Base-by-base conservation (phyloP, 2,329 filamentous ascomycete genomes). In the Pestalotiopsis sp. region DNA sequence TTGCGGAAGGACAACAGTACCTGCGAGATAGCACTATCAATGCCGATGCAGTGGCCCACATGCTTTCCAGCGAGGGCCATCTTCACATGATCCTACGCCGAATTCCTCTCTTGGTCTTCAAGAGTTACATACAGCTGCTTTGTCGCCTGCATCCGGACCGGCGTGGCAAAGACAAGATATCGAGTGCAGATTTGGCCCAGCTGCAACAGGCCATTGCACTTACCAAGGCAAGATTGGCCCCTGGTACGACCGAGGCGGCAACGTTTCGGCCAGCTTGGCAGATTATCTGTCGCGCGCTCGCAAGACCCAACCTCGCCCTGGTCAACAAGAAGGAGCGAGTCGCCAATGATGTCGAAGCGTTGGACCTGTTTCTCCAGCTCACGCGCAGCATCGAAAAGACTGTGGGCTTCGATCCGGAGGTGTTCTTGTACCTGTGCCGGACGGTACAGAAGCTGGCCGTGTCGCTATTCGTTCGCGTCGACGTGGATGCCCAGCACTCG, bases 51-150 rank as follows among this genome's bases (percentile, higher is more conserved):
- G 70, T 78, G 20, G 67, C 59, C 17, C 68, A 74, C 11, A 63
- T 78, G 6, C 62, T 31, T 11, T 38, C 73, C n/a, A 71, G 67
- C 23, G 70, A 70, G 57, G n/a, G 69, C n/a, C 68, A 64, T 38
- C 68, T 74, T 57, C 67, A 72, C 25, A 69, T 73, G 12, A 70
- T 72, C 3, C 71, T 79, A n/a, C 41, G 68, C 52, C 66, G 73
- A 20, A 75, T 83, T 6, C 80, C 82, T 1, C 69, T 78, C 4
- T 27, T 69, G 3, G 70, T 85, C 1, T 84, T 91, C 68, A 78
- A 79, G 6, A 84, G 87, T 3, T 90, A 87, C 73, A 80, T 91
- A 25, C 67, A 74, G 23, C 76, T 87, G n/a, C 78, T 88, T n/a
- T 85, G 84, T 70, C 78, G 81, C 31, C 79, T 82, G 59, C 79